Conservation (phyloP, 2,329 filamentous ascomycete species). For the Apiospora phragmitis region DNA sequence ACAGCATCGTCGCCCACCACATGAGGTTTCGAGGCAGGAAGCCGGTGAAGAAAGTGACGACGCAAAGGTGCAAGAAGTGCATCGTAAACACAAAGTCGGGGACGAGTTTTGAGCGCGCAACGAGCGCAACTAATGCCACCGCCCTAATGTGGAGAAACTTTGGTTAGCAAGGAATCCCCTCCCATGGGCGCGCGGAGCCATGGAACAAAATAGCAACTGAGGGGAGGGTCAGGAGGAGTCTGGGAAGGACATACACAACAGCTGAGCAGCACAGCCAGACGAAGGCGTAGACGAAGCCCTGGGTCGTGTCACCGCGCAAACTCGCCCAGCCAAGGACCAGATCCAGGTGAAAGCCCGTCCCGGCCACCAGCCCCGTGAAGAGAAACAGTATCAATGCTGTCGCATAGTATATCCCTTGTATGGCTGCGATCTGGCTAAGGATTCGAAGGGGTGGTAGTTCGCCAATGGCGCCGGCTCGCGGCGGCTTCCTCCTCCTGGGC, state of each 20-base stretch:
- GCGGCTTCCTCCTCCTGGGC: constrained; percentile 58
- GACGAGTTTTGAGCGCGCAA: constrained; percentile 89
- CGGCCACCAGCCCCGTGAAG: constrained; percentile 61
- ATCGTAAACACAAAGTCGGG: constrained; percentile 92
- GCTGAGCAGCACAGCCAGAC: constrained; percentile 56
- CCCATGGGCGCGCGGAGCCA: not conserved
- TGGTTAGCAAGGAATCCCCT: not conserved
- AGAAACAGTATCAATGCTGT: constrained; percentile 53
- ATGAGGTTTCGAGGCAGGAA: constrained; percentile 74
- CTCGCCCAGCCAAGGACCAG: constrained; percentile 59
- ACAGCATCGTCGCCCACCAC: constrained; percentile 74
- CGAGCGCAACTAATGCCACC: constrained; percentile 78
- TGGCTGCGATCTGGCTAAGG: constrained; percentile 56
- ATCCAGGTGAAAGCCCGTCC: constrained; percentile 52
- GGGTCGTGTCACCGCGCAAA: constrained; percentile 62
- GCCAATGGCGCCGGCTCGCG: constrained; percentile 58
- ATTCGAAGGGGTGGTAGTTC: constrained; percentile 63
- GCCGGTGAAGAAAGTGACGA: constrained; percentile 77
- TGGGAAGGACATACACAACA: constrained; percentile 44
- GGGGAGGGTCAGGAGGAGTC: not conserved
- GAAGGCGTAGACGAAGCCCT: constrained; percentile 61
- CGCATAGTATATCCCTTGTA: constrained; percentile 58
- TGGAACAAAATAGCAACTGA: not conserved
- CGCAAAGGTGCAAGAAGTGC: constrained; percentile 77
- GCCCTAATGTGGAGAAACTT: constrained; percentile 53